Evolutionary conservation across 2,329 filamentous ascomycete genomes (phyloP).

Genomic region (Aspergillus intermedius): DNA sequence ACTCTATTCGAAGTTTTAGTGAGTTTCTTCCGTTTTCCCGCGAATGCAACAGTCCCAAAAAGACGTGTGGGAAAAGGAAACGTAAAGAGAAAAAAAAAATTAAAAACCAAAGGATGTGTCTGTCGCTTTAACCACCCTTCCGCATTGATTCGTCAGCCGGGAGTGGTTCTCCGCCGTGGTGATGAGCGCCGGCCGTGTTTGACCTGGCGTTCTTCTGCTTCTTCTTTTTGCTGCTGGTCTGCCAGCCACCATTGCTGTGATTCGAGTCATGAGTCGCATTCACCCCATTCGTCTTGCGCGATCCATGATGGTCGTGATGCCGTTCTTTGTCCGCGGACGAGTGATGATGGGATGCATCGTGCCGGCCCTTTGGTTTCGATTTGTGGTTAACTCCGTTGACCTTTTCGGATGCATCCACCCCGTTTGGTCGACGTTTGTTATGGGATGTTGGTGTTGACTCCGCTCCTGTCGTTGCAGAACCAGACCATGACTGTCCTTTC

Average conservation of each 20-base stretch:
- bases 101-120: too few species aligned
- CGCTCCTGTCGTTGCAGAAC: constrained; percentile 24
- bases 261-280: constrained; percentile 20
- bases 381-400: constrained; percentile 28
- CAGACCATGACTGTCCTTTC: constrained; percentile 18
- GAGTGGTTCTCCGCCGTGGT: constrained; percentile 30
- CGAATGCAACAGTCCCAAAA: too few species aligned
- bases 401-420: constrained; percentile 27
- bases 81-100: too few species aligned
- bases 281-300: constrained; percentile 28
- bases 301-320: constrained; percentile 18
- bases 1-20: too few species aligned
- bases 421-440: constrained; percentile 27
- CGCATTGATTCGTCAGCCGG: constrained; percentile 39
- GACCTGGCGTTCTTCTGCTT: constrained; percentile 32
- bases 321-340: constrained; percentile 22
- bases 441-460: constrained; percentile 23
- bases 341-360: constrained; percentile 20
- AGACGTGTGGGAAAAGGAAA: too few species aligned
- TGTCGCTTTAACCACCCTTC: constrained; percentile 37
- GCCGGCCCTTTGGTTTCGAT: constrained; percentile 29
- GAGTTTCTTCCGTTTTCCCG: too few species aligned
- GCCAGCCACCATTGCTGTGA: constrained; percentile 31
- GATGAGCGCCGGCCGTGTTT: constrained; percentile 24
- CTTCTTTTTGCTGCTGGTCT: constrained; percentile 41